These are phyloP conservation scores for Vitis rupestris DNA, from an alignment of 164 flowering plant genomes.

Conservation along the genomic window DNA sequence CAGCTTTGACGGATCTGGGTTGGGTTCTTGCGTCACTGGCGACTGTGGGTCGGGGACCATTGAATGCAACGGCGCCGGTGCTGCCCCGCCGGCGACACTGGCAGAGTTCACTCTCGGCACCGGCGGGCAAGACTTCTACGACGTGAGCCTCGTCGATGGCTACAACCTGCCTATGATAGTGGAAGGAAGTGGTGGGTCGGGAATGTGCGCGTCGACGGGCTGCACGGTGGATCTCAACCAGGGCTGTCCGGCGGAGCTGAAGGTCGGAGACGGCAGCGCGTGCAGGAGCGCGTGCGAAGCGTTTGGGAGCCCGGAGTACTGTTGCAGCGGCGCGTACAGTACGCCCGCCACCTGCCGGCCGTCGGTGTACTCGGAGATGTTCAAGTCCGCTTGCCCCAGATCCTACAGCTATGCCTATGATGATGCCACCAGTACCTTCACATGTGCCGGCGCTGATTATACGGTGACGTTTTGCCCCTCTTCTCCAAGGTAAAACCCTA, in stretches of 20 bases:
- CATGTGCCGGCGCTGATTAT: constrained; percentile 65
- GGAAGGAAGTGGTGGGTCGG: constrained; percentile 58
- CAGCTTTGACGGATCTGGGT: constrained; percentile 32
- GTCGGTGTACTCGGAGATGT: constrained; percentile 64
- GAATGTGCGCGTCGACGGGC: constrained; percentile 60
- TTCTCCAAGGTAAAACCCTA: constrained; percentile 44
- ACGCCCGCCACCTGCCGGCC: constrained; percentile 58
- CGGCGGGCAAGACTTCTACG: constrained; percentile 65
- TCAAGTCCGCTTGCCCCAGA: constrained; percentile 64
- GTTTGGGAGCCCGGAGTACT: constrained; percentile 72
- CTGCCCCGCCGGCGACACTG: constrained; percentile 51
- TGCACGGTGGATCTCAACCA: constrained; percentile 66
- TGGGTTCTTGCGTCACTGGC: constrained; percentile 41
- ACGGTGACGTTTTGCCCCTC: constrained; percentile 69
- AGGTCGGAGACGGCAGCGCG: constrained; percentile 49
- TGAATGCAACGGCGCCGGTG: constrained; percentile 49
- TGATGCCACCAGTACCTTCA: constrained; percentile 66
- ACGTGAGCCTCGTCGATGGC: constrained; percentile 89
- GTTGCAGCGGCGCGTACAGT: constrained; percentile 61
- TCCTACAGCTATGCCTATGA: constrained; percentile 81
- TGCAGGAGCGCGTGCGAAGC: constrained; percentile 92
- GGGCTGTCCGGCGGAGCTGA: constrained; percentile 67
- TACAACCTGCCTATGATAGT: constrained; percentile 74
- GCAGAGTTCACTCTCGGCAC: constrained; percentile 64
- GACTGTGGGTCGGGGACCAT: constrained; percentile 56